Percentiles rank a stretch among this genome's conserved stretches.
These are phyloP conservation scores for Colletotrichum abscissum DNA, from an alignment of 2,329 filamentous ascomycete species.

Conservation along the genomic window DNA sequence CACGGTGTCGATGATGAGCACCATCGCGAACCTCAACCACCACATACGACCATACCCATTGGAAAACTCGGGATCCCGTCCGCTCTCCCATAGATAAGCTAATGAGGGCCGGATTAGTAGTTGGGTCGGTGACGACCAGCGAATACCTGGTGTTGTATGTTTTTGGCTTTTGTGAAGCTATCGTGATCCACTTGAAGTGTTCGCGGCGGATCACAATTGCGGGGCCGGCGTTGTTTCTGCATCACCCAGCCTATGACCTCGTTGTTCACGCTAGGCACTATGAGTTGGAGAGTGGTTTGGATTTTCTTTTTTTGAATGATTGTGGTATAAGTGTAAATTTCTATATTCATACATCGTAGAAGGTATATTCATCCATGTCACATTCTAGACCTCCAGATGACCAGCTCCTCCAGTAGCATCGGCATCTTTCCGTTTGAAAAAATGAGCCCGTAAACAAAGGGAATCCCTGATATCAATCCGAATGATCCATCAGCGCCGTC, in stretches of 20 bases:
- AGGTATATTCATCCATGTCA: constrained; percentile 30
- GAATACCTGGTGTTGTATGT: constrained; percentile 15
- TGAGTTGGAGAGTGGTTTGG: too few species aligned
- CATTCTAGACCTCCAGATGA: constrained; percentile 24
- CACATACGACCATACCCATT: constrained; percentile 15
- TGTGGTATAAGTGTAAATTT: constrained; percentile 8
- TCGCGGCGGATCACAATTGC: too few species aligned
- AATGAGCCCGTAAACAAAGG: not conserved
- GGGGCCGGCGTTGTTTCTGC: too few species aligned
- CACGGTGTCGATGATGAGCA: rapidly evolving
- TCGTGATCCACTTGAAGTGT: not conserved
- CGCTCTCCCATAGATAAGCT: constrained; percentile 5
- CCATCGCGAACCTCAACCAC: rapidly evolving
- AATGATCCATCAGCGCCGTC: not conserved
- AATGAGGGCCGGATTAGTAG: constrained; percentile 10
- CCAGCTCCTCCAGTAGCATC: not conserved
- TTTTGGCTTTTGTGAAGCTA: not conserved
- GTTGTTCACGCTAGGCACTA: too few species aligned
- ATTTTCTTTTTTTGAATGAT: not conserved
- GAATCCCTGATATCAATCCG: constrained; percentile 21
- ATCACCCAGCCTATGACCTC: not conserved
- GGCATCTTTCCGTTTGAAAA: not conserved
- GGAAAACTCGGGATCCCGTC: constrained; percentile 10
- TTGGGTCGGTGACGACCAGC: constrained; percentile 14
- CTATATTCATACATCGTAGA: constrained; percentile 36